Evolutionary conservation across 2,329 filamentous ascomycete genomes (phyloP).

Genomic region (Stagonosporopsis cucurbitacearum): DNA sequence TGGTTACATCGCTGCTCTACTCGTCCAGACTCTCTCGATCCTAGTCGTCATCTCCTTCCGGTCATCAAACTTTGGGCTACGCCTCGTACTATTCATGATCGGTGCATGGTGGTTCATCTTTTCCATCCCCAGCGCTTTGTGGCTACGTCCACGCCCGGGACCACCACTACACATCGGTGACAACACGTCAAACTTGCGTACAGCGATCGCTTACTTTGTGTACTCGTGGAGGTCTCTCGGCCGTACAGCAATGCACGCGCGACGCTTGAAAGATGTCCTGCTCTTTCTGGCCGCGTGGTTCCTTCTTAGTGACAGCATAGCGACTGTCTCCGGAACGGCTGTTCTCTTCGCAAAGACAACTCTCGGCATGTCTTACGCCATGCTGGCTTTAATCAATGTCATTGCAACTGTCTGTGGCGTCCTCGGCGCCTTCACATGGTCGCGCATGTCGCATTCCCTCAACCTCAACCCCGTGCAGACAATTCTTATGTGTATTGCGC

Average conservation of each 20-base stretch:
- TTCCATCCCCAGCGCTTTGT: constrained; percentile 84
- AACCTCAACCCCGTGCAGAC: constrained; percentile 81
- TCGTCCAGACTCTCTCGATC: constrained; percentile 83
- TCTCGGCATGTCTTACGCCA: constrained; percentile 86
- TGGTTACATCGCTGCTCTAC: constrained; percentile 85
- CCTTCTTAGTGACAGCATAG: constrained; percentile 89
- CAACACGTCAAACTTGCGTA: constrained; percentile 43
- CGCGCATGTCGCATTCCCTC: constrained; percentile 73
- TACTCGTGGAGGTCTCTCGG: constrained; percentile 89
- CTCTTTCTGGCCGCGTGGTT: constrained; percentile 92
- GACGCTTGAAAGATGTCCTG: constrained; percentile 73
- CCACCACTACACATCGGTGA: constrained; percentile 64
- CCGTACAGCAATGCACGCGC: constrained; percentile 77
- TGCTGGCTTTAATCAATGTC: constrained; percentile 90
- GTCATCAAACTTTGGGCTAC: constrained; percentile 81
- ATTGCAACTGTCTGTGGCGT: constrained; percentile 86
- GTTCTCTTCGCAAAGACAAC: constrained; percentile 96
- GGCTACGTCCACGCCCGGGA: constrained; percentile 86
- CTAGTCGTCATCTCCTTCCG: constrained; percentile 68
- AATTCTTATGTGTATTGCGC: constrained; percentile 85
- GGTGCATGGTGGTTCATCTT: constrained; percentile 94
- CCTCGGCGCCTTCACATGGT: constrained; percentile 88
- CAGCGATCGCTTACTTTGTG: constrained; percentile 74
- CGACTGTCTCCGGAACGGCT: constrained; percentile 91
- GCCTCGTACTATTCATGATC: constrained; percentile 84